These are phyloP conservation scores for Aspergillus sp. DNA, from an alignment of 2,329 filamentous ascomycete genomes.

Conservation along the genomic window DNA sequence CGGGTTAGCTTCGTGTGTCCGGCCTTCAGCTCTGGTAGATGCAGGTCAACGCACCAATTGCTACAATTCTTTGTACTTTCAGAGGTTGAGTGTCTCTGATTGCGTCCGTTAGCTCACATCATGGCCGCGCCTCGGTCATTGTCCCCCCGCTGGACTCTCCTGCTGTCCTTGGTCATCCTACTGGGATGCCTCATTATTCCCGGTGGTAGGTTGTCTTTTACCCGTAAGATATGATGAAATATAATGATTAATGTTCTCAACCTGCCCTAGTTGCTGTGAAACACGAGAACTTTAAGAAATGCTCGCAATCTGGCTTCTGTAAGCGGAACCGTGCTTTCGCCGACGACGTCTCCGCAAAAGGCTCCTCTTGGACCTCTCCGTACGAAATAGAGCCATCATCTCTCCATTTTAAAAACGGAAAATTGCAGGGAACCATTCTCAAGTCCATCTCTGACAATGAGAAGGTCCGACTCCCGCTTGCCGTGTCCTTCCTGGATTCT, in stretches of 20 bases:
- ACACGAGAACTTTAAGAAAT: constrained; percentile 96
- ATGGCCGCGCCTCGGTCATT: constrained; percentile 54
- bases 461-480: constrained; percentile 75
- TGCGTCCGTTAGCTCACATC: constrained; percentile 19
- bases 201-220: constrained; percentile 52
- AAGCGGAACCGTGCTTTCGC: constrained; percentile 90
- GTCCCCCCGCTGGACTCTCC: constrained; percentile 64
- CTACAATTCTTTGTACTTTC: constrained; percentile 18
- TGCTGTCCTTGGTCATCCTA: constrained; percentile 58
- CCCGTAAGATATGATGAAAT: constrained; percentile 23
- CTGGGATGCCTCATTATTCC: constrained; percentile 62
- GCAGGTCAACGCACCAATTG: constrained; percentile 26
- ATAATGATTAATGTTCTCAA: background rate
- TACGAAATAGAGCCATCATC: constrained; percentile 74
- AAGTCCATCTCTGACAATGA: constrained; percentile 71
- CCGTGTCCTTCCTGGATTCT: constrained; percentile 83
- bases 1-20: constrained; percentile 6
- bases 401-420: constrained; percentile 72
- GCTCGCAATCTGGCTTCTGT: constrained; percentile 93
- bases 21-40: constrained; percentile 24
- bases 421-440: constrained; percentile 74
- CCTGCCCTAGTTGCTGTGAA: constrained; percentile 70
- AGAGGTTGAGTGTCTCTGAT: constrained; percentile 35
- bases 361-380: constrained; percentile 71
- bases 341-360: constrained; percentile 66